These are phyloP conservation scores for Solanum okadae DNA, from an alignment of 257 asterid genomes.

Conservation along the genomic window DNA sequence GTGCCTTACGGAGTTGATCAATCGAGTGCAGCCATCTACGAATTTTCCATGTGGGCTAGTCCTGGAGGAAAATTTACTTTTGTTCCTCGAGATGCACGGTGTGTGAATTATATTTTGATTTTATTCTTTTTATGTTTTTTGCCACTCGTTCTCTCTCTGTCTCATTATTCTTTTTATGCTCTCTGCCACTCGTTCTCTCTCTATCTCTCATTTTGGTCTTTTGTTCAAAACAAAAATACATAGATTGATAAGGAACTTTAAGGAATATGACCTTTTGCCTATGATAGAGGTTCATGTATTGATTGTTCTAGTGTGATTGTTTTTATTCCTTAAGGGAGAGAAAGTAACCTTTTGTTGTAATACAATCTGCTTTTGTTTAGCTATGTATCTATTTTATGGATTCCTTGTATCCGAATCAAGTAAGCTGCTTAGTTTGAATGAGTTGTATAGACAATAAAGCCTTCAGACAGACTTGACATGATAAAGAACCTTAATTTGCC, in stretches of 20 bases:
- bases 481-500: not conserved
- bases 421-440: not conserved
- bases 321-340: not conserved
- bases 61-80: constrained; percentile 52
- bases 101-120: constrained; percentile 14
- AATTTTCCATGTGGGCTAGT: constrained; percentile 76
- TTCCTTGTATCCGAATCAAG: not conserved
- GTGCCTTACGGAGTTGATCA: constrained; percentile 37
- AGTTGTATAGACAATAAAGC: not conserved
- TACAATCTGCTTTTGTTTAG: not conserved
- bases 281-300: not conserved
- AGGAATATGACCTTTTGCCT: not conserved
- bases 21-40: constrained; percentile 35
- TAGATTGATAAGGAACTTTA: not conserved
- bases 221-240: not conserved
- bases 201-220: not conserved
- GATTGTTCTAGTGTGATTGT: not conserved
- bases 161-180: constrained; percentile 1
- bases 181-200: not conserved
- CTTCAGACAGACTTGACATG: not conserved
- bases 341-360: not conserved
- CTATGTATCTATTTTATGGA: not conserved
- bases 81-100: constrained; percentile 78
- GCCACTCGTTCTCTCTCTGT: not conserved
- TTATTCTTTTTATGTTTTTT: constrained; percentile 2